A percentile compares a stretch with the other conserved stretches of the same genome.
Conservation (phyloP, 2,329 filamentous ascomycete genomes). For the Canariomyces notabilis region DNA sequence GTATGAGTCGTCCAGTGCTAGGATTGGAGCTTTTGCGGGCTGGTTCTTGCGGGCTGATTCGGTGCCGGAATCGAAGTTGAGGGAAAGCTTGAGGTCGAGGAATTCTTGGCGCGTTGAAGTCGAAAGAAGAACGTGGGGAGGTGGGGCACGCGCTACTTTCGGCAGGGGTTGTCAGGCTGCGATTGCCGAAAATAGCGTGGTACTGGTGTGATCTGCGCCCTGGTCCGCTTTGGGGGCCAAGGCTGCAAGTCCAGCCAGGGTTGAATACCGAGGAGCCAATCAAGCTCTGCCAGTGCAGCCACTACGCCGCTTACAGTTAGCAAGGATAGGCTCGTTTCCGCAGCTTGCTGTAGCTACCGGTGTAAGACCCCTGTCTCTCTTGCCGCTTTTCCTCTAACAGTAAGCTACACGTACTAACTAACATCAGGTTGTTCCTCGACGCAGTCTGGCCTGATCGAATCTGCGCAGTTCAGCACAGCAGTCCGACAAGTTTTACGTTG, state of each 20-base stretch:
- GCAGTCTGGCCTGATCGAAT: no score
- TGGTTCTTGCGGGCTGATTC: neutral
- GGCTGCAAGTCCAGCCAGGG: neutral
- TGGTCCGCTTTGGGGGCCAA: neutral
- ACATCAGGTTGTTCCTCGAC: no score
- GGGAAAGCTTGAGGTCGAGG: neutral
- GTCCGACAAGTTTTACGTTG: no score
- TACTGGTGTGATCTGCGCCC: neutral
- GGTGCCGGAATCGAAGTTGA: neutral
- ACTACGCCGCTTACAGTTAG: neutral
- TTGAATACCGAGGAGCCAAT: neutral
- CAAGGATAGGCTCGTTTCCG: neutral
- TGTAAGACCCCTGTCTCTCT: neutral
- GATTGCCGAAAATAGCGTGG: constrained; percentile 12
- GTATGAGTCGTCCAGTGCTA: neutral
- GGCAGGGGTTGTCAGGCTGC: neutral
- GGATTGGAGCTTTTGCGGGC: no score
- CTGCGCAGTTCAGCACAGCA: neutral
- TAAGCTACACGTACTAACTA: no score
- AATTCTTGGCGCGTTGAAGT: neutral
- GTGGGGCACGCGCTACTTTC: neutral
- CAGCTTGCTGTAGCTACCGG: neutral
- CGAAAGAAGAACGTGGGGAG: constrained; percentile 7
- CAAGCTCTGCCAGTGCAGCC: neutral
- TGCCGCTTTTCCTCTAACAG: neutral